Base-by-base conservation (phyloP, 2,329 filamentous ascomycete genomes). In the Monosporascus ibericus region DNA sequence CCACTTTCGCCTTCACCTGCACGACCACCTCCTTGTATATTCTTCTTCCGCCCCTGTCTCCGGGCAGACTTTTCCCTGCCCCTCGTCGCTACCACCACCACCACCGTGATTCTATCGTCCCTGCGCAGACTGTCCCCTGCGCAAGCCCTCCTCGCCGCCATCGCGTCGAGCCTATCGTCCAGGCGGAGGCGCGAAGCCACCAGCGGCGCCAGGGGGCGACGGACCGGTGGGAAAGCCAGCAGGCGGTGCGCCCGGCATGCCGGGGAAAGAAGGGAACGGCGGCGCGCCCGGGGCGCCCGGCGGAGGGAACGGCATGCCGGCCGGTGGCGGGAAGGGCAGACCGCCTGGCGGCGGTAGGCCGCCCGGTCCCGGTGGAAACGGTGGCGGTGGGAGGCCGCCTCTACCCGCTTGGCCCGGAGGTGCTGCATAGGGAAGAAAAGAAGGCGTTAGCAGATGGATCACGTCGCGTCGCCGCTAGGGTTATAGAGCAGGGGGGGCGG, bases 181-280 rank as follows among this genome's bases (percentile, higher is more conserved):
- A 20, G 63, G 65, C 6, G 63, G 61, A 5, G 58, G 63, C 25
- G 63, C 55, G 49, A 66, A 66, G 6, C 60, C 61, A 36, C 57
- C 54, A 9, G 55, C 58, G 9, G 55, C 58, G 6, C 63, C 64
- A 47, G 70, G 64, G 22, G 71, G 71, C 11, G 70, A 60, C 3
- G 67, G 68, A 9, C 70, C 69, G 3, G 63, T 65, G 5, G 72
- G 72, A 53, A 75, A 74, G 6, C 67, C 69, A 6, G 66, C 63
- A 5, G 68, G 68, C 15, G 73, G 70, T 22, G 42, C 42, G 22
- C 42, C 42, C 17, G 73, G 72, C 64, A 77, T 73, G 48, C 70
- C 71, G 3, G 74, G 72, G 55, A 77, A 72, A 48, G 59, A 46
- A 8, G 75, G 76, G 61, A 81, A 80, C 53, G 77, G 76, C 6